phyloP scores from a whole-genome alignment of 345 rosid species.

The Lepidium aucheri region DNA sequence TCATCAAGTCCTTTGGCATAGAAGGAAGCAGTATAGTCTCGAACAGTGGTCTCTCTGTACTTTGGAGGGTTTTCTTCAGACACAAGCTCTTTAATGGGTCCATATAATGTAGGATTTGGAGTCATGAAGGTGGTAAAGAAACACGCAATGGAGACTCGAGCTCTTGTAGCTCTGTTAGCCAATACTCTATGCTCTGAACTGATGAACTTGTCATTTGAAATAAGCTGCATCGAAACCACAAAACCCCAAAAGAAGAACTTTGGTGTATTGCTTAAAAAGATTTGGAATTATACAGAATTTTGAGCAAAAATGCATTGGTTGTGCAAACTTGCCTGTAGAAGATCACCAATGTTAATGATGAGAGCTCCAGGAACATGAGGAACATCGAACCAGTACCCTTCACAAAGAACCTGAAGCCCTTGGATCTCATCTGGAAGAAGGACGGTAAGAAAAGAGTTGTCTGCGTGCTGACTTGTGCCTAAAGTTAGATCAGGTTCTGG shows the following conservation, averaged over 20 bases:
- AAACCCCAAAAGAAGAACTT: neutral
- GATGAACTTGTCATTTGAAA: conserved; percentile 35
- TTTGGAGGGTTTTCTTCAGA: conserved; percentile 41
- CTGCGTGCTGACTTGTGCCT: conserved; percentile 41
- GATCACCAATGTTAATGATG: conserved; percentile 46
- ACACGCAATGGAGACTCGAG: conserved; percentile 36
- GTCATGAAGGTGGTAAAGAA: conserved; percentile 27
- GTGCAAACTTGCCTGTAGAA: neutral
- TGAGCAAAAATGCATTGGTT: neutral
- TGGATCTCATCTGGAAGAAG: conserved; percentile 54
- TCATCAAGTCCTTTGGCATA: conserved; percentile 34
- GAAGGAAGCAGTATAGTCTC: conserved; percentile 20
- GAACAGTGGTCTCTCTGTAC: conserved; percentile 36
- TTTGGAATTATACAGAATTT: neutral
- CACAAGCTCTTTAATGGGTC: conserved; percentile 38
- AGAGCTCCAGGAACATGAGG: conserved; percentile 37
- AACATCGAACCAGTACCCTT: conserved; percentile 37
- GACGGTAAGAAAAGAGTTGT: conserved; percentile 40
- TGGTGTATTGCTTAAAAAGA: neutral
- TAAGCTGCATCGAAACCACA: conserved; percentile 24
- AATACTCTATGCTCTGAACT: conserved; percentile 41
- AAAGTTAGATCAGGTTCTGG: conserved; percentile 45
- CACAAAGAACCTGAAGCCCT: conserved; percentile 43
- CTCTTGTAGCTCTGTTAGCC: conserved; percentile 25
- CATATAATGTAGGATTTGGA: conserved; percentile 21